Conservation (phyloP, 2,329 filamentous ascomycete genomes). For the Colletotrichum sp. region DNA sequence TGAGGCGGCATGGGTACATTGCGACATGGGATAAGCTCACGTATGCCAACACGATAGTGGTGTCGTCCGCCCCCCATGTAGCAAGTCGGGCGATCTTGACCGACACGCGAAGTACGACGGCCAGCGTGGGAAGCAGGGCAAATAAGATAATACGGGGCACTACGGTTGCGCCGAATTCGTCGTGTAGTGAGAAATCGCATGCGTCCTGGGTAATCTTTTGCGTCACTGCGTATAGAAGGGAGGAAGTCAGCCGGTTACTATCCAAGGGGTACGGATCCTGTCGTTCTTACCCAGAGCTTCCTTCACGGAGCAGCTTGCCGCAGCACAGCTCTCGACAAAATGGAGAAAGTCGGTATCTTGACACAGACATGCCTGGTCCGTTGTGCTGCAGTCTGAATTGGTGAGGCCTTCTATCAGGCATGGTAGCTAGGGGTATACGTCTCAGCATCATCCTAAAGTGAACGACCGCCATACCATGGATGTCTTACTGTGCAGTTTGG, state of each 20-base stretch:
- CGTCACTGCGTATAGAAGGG: not conserved
- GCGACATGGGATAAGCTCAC: not conserved
- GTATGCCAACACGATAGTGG: not conserved
- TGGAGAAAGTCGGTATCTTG: not conserved
- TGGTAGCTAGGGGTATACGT: not conserved
- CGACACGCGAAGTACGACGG: not conserved
- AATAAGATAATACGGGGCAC: not conserved
- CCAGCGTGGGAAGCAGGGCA: not conserved
- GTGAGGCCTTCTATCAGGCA: not conserved
- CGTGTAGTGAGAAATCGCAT: not conserved
- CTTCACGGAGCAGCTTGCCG: not conserved
- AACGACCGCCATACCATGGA: rapidly evolving
- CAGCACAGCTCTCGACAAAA: not conserved
- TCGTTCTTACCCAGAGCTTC: not conserved
- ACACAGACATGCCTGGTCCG: not conserved
- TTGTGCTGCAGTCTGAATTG: not conserved
- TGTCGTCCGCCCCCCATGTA: not conserved
- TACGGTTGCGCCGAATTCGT: not conserved
- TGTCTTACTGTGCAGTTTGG: not conserved
- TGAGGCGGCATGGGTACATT: rapidly evolving
- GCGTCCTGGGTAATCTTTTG: not conserved
- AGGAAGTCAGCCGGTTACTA: rapidly evolving
- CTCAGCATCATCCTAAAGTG: not conserved
- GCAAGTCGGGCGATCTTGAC: not conserved
- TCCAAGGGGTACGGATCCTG: not conserved